Evolutionary conservation across 2,329 filamentous ascomycete species (phyloP), one percentile per base, ranked within the genome.

Genomic region (Alternaria viburni): DNA sequence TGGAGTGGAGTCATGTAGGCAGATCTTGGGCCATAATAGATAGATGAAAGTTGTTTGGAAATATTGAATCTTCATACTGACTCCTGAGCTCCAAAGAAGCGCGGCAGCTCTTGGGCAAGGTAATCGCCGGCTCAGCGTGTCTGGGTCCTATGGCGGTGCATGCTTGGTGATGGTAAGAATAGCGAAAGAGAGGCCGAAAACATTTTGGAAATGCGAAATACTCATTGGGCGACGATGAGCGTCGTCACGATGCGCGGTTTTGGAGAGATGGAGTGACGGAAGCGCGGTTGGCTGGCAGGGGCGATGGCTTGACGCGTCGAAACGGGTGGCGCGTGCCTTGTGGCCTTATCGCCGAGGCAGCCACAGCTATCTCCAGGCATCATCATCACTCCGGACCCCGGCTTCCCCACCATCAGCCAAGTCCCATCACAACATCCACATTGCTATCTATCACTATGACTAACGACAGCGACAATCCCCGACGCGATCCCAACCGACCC

Each of bases 391-490:
- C 50, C 28, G 21, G 30, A 54, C 59, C 46, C 54, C 55, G 43
- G 54, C 36, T 62, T 62, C 59, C 36, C 59, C 59, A 25, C 57
- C 56, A 54, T 57, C 23, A 30, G 32, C 45, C 28, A 56, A 46
- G 23, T 52, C 19, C 30, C 23, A 36, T 61, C 56, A 57, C 49
- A n/a, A 17, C 36, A 56, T 30, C 63, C 57, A 57, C 59, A 58
- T 62, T 28, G n/a, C 36, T 61, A 45, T 30, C 51, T 59, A 63
- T 44, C 56, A 59, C 50, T 58, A 62, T 79, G 76, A 50, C 72
- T n/a, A 67, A 69, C 25, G 68, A 71, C 56, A 61, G 68, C 50
- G 62, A 73, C 30, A 63, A 71, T 28, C 19, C 68, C 7, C 65
- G 66, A 41, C 68, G 68, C 54, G 52, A 72, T 12, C 32, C 50